These are phyloP conservation scores for Escallonia herrerae DNA, from an alignment of 129 eudicot genomes.

Conservation along the genomic window DNA sequence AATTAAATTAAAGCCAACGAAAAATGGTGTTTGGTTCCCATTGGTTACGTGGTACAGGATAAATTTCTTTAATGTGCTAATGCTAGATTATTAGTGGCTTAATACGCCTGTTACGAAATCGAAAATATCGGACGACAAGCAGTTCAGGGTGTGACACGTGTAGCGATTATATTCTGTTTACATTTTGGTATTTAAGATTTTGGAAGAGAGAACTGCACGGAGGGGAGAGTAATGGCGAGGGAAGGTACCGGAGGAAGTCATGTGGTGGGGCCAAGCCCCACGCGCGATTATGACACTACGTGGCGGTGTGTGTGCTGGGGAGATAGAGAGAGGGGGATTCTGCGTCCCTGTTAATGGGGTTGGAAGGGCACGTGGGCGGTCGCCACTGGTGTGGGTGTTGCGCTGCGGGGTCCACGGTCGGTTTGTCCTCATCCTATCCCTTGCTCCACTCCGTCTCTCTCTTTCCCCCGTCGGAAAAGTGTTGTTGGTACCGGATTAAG, in stretches of 20 bases:
- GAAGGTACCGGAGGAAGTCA: not conserved
- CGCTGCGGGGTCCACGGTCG: not conserved
- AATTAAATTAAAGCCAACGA: no score
- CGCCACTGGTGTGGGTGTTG: conserved; percentile 1
- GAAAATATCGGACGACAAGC: not conserved
- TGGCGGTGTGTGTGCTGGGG: conserved; percentile 4
- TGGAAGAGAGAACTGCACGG: not conserved
- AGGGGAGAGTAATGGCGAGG: not conserved
- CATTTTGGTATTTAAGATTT: not conserved
- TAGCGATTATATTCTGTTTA: no score
- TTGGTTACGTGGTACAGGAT: not conserved
- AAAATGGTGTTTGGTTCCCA: no score
- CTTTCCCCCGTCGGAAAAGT: not conserved
- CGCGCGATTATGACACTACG: conserved; percentile 15
- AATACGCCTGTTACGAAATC: not conserved
- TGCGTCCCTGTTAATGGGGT: not conserved
- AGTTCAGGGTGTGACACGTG: no score
- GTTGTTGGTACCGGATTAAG: no score
- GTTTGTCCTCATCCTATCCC: no score
- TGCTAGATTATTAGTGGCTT: no score
- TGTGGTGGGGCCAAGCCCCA: not conserved
- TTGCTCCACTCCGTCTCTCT: not conserved
- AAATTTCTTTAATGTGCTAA: conserved; percentile 1
- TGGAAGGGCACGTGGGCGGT: conserved; percentile 6
- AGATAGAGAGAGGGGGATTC: not conserved